Evolutionary conservation across 116 monocot genomes (phyloP), one percentile per base, ranked within the genome.

Genomic region (Trichopus zeylanicus): DNA sequence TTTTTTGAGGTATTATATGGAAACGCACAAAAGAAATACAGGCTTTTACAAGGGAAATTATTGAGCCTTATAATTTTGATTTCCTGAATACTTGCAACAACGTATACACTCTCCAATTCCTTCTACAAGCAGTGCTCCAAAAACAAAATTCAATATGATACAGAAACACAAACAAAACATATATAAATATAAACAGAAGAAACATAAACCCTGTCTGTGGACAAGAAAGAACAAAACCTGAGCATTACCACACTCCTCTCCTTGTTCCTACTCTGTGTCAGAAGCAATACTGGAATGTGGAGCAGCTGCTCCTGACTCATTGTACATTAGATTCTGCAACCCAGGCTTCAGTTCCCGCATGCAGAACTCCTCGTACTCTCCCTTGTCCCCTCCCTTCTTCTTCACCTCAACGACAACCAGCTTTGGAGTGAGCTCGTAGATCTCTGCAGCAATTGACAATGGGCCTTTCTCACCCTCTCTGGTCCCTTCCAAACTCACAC

Each of bases 291-390:
- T 42, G 8, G 12, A 13, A 42, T 42, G 42, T 33, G 20, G 18
- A 21, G 57, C 55, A 27, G 55, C 18, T 3, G 26, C 46, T 9
- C 8, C 46, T 13, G 62, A 49, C 32, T 31, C 65, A 39, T 39
- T 53, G 12, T 53, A 58, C 52, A 63, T 38, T 9, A 75, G 63
- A 1, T 63, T 31, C 46, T 34, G 54, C 52, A 75, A 37, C 3
- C 58, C 48, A 21, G 74, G 74, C 42, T 52, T 68, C 30, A 75
- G 59, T 56, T 58, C 68, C 68, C 25, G 30, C 5, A 31, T 53
- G 31, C 57, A 75, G 57, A 75, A 75, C 24, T 68, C 61, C 25
- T 75, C 63, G 19, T 68, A 75, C 38, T 75, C 75, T 3, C 46
- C 35, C 7, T 46, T 29, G 27, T 68, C 68, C 25, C 75, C 75